A percentile compares a stretch with the other conserved stretches of the same genome.
These are phyloP conservation scores for Xylariaceae sp. DNA, from an alignment of 2,329 filamentous ascomycete genomes.

Conservation along the genomic window DNA sequence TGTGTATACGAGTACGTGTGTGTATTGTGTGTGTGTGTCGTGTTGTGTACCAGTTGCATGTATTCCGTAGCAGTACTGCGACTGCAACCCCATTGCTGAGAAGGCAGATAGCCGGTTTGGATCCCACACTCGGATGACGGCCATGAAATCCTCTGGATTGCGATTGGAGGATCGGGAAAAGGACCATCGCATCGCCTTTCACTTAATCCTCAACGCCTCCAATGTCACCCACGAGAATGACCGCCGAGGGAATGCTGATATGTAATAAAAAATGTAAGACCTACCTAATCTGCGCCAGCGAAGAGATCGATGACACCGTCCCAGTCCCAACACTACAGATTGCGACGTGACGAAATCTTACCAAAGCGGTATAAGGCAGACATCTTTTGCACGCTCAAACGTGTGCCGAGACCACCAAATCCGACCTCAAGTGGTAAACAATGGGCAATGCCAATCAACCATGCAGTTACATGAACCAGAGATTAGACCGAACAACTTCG, in stretches of 20 bases:
- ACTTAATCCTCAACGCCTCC: conserved; percentile 3
- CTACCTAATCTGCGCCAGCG: background rate
- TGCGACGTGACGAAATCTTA: background rate
- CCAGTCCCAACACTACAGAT: background rate
- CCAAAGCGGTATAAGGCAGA: background rate
- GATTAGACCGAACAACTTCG: conserved; percentile 8
- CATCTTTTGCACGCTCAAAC: background rate
- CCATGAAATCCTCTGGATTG: background rate
- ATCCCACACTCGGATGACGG: conserved; percentile 2
- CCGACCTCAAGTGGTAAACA: too few species aligned
- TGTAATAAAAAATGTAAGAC: background rate
- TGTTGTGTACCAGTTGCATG: background rate
- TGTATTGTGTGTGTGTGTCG: too few species aligned
- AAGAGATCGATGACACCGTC: background rate
- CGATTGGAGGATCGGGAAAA: conserved; percentile 9
- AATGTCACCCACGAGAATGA: conserved; percentile 5
- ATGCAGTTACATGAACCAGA: background rate
- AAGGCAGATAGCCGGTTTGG: conserved; percentile 1
- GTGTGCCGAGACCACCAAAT: too few species aligned
- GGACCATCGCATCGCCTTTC: conserved; percentile 6
- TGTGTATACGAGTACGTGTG: background rate
- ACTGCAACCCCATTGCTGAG: background rate
- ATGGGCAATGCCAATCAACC: too few species aligned
- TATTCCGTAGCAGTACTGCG: background rate
- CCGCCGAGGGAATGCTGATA: background rate